Percentiles rank a stretch among this genome's conserved stretches.
phyloP scores from a whole-genome alignment of 768 basidiomycete species.

The Boletus coccyginus region DNA sequence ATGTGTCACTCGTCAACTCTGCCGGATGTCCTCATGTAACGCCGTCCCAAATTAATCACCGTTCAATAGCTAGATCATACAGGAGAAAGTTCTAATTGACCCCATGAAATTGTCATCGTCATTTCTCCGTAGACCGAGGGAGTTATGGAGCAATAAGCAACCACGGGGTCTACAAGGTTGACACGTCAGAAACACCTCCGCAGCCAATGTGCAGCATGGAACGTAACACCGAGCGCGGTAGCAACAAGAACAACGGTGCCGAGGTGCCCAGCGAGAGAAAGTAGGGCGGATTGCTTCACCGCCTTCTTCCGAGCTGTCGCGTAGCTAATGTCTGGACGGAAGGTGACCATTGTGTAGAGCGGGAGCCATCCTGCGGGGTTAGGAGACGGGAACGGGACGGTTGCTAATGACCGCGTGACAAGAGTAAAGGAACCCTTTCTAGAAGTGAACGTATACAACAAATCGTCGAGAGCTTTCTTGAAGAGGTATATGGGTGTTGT shows the following conservation, averaged over 20 bases:
- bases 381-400: slow-evolving; percentile 55
- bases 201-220: slow-evolving; percentile 23
- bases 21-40: slow-evolving; percentile 33
- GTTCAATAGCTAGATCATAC: slow-evolving; percentile 24
- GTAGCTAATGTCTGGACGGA: slow-evolving; percentile 93
- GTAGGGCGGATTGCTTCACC: slow-evolving; percentile 60
- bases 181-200: slow-evolving; percentile 16
- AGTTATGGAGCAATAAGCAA: slow-evolving; percentile 28
- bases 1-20: slow-evolving; percentile 24
- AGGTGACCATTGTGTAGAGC: slow-evolving; percentile 97
- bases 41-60: slow-evolving; percentile 35
- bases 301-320: slow-evolving; percentile 73
- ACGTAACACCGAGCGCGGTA: slow-evolving; percentile 37
- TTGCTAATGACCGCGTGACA: slow-evolving; percentile 45
- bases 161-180: slow-evolving; percentile 33
- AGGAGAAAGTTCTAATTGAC: slow-evolving; percentile 19
- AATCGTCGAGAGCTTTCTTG: slow-evolving; percentile 75
- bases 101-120: slow-evolving; percentile 15
- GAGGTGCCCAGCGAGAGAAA: slow-evolving; percentile 50
- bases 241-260: slow-evolving; percentile 44
- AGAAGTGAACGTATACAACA: slow-evolving; percentile 63
- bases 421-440: slow-evolving; percentile 45
- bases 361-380: slow-evolving; percentile 82
- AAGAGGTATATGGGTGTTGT: slow-evolving; percentile 77
- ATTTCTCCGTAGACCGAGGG: slow-evolving; percentile 25